Percentiles rank a stretch among this genome's conserved stretches.
These are phyloP conservation scores for Skeletonema marinoi DNA, from an alignment of 108 stramenopile genomes.

Conservation along the genomic window DNA sequence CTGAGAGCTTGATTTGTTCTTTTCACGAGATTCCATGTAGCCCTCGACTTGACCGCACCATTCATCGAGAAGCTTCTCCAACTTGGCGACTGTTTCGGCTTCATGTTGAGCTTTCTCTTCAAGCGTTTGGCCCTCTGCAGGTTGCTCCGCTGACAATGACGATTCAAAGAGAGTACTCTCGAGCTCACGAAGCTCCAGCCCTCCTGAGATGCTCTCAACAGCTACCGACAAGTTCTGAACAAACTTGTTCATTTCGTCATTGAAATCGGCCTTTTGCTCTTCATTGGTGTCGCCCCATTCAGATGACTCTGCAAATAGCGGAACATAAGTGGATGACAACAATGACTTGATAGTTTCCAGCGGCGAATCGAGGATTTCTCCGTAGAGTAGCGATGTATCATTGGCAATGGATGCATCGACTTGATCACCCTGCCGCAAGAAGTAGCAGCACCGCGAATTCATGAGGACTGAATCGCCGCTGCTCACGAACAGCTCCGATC, in stretches of 20 bases:
- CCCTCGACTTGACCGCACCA: conserved; percentile 89
- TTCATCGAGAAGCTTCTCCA: conserved; percentile 78
- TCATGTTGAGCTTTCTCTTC: conserved; percentile 30
- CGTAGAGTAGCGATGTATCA: conserved; percentile 73
- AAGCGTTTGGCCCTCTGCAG: conserved; percentile 32
- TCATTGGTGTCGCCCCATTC: conserved; percentile 82
- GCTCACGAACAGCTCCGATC: conserved; percentile 61
- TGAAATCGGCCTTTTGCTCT: conserved; percentile 75
- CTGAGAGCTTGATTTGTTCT: not conserved
- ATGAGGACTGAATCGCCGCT: conserved; percentile 52
- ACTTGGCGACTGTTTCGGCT: conserved; percentile 66
- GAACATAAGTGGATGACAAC: conserved; percentile 63
- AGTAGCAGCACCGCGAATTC: conserved; percentile 61
- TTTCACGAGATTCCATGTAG: conserved; percentile 62
- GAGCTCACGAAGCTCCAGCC: conserved; percentile 70
- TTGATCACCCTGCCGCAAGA: conserved; percentile 32
- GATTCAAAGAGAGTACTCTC: conserved; percentile 45
- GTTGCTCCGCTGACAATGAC: conserved; percentile 2
- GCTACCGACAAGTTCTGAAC: conserved; percentile 67
- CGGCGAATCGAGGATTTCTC: conserved; percentile 69
- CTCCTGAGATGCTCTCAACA: conserved; percentile 67
- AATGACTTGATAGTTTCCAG: conserved; percentile 71
- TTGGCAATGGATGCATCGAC: conserved; percentile 36
- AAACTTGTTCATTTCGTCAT: conserved; percentile 68
- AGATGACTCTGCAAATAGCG: conserved; percentile 61